These are phyloP conservation scores for Elaeagnus macrophylla DNA, from an alignment of 306 rosid genomes.

Conservation along the genomic window DNA sequence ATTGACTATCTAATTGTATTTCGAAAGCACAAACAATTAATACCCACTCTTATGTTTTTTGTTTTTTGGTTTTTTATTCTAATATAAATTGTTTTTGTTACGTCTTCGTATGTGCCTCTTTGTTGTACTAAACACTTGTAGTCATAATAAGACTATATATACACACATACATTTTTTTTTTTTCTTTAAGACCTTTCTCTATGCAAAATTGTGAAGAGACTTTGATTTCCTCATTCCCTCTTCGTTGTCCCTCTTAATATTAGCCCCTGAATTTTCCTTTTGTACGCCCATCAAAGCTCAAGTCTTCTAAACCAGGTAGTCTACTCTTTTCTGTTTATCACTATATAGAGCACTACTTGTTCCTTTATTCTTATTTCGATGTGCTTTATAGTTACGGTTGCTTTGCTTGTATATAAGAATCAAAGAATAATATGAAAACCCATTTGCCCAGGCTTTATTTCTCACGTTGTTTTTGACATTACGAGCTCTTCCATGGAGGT, in stretches of 20 bases:
- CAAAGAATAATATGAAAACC: constrained; percentile 33
- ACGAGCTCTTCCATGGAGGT: constrained; percentile 31
- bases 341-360: constrained; percentile 13
- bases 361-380: constrained; percentile 19
- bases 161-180: constrained; percentile 11
- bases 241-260: constrained; percentile 6
- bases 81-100: too few relatives aligned
- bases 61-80: not conserved
- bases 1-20: too few relatives aligned
- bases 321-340: constrained; percentile 8
- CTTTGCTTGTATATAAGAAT: constrained; percentile 26
- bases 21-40: too few relatives aligned
- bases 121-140: constrained; percentile 2
- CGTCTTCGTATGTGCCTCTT: constrained; percentile 3
- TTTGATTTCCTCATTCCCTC: constrained; percentile 19
- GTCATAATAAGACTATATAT: too few relatives aligned
- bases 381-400: constrained; percentile 11
- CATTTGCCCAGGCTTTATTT: constrained; percentile 41
- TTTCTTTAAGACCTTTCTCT: constrained; percentile 8
- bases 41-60: not conserved
- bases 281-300: constrained; percentile 20
- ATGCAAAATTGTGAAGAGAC: constrained; percentile 3
- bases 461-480: constrained; percentile 37
- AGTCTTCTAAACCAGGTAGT: constrained; percentile 33
- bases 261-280: constrained; percentile 26